phyloP scores from a whole-genome alignment of 495 filamentous ascomycete species.

The Umbilicaria muhlenbergii region DNA sequence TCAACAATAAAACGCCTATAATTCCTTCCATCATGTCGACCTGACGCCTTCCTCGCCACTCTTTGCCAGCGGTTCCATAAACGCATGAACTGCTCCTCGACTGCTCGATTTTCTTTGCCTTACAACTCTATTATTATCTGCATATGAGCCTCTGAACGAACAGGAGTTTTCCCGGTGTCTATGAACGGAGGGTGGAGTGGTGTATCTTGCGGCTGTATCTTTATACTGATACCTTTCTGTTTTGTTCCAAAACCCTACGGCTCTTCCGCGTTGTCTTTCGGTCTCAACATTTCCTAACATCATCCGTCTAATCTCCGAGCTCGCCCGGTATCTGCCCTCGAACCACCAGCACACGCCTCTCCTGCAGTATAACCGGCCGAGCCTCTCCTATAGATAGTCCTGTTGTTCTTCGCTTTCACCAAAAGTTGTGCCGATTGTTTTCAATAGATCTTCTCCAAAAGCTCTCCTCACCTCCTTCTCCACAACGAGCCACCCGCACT shows the following conservation, averaged over 20 bases:
- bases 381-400: slow-evolving; percentile 9
- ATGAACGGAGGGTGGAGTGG: slow-evolving; percentile 17
- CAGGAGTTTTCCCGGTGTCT: slow-evolving; percentile 30
- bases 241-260: slow-evolving; percentile 1
- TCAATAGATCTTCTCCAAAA: neutral
- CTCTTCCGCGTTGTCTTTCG: slow-evolving; percentile 5
- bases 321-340: neutral
- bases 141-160: slow-evolving; percentile 52
- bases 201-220: slow-evolving; percentile 13
- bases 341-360: slow-evolving; percentile 3
- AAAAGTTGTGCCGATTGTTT: slow-evolving; percentile 12
- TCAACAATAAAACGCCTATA: slow-evolving; percentile 13
- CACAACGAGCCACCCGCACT: slow-evolving; percentile 9
- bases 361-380: slow-evolving; percentile 16
- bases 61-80: slow-evolving; percentile 30
- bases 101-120: slow-evolving; percentile 38
- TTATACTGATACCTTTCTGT: slow-evolving; percentile 11
- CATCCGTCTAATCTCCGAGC: slow-evolving; percentile 5
- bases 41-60: slow-evolving; percentile 29
- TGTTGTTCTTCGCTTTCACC: slow-evolving; percentile 20
- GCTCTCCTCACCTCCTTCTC: slow-evolving; percentile 11
- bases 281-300: slow-evolving; percentile 3
- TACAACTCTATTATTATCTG: slow-evolving; percentile 37
- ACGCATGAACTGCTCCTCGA: slow-evolving; percentile 29
- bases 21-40: slow-evolving; percentile 20